Base-by-base conservation (phyloP, 495 filamentous ascomycete species). In the Jackrogersella minutella region DNA sequence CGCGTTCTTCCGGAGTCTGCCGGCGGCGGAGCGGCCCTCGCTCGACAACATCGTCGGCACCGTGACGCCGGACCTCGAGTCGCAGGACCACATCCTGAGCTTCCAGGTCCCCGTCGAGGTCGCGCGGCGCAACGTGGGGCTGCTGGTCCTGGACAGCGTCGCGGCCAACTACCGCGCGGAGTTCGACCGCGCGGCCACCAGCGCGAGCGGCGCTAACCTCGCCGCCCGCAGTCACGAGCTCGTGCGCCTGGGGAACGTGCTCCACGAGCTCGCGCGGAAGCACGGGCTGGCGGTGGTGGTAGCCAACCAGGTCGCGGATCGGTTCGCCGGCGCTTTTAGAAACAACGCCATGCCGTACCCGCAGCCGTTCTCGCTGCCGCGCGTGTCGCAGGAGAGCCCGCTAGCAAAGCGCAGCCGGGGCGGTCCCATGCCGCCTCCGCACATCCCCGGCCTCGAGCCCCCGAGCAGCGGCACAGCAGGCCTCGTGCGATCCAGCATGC, bases 141-240 rank as follows among this genome's bases (percentile, higher is more conserved):
- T 98, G 19, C 77, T 98, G 2, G 82, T 98, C 6, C 80, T 99
- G 16, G 95, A 99, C 79, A 93, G 89, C 16, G 87, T 99, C 33
- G 92, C 95, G 0, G 93, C 96, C 30, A 99, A 99, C 75, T 98
- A 92, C 80, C 87, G 95, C 60, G 93, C 91, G 26, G 95, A 98
- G 74, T 92, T 92, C 70, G 88, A 90, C n/a, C n/a, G 63, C 81
- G 84, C 52, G 73, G 68, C 64, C 14, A n/a, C 46, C 40, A 14
- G 44, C 65, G 9, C 36, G 28, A 67, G 28, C 36, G 74, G 72
- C 49, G 77, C 78, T 60, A 82, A 82, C 61, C 86, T 90, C 82
- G 86, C 83, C 68, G 77, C 76, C 30, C 87, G 90, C 66, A 83
- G 85, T 46, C 80, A 81, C 28, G 89, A 96, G 60, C 84, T 99